phyloP scores from a whole-genome alignment of 495 filamentous ascomycete species.

The Hypoxylon rickii region DNA sequence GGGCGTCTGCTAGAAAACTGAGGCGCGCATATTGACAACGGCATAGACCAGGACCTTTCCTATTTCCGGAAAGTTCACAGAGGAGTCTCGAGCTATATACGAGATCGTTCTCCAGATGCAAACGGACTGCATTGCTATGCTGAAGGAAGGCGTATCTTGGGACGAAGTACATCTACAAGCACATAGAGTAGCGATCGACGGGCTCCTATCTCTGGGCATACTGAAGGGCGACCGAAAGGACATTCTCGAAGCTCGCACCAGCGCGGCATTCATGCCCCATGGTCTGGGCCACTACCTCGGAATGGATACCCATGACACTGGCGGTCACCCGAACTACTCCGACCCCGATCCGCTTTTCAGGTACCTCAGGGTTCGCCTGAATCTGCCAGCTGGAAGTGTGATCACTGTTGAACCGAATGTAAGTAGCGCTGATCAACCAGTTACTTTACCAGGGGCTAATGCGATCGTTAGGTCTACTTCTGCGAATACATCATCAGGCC shows the following conservation, averaged over 20 bases:
- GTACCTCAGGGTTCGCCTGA: constrained; percentile 82
- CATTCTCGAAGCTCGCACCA: constrained; percentile 73
- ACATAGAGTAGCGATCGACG: constrained; percentile 80
- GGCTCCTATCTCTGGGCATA: constrained; percentile 75
- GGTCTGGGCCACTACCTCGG: constrained; percentile 91
- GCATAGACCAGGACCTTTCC: constrained; percentile 79
- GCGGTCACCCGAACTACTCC: constrained; percentile 82
- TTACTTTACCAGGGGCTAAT: neutral
- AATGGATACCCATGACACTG: constrained; percentile 94
- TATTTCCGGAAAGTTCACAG: constrained; percentile 72
- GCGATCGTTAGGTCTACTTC: constrained; percentile 72
- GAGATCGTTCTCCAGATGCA: constrained; percentile 89
- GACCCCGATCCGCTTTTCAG: constrained; percentile 84
- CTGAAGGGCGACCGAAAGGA: constrained; percentile 70
- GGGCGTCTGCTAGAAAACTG: neutral
- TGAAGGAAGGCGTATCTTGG: constrained; percentile 81
- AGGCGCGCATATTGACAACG: constrained; percentile 6
- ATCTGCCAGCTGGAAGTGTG: constrained; percentile 73
- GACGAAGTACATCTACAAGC: constrained; percentile 80
- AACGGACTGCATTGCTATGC: constrained; percentile 67
- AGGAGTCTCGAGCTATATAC: constrained; percentile 78
- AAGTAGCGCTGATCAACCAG: too few species aligned
- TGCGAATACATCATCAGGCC: constrained; percentile 91
- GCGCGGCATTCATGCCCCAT: constrained; percentile 89
- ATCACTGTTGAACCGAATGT: constrained; percentile 91